Percentiles rank a stretch among this genome's conserved stretches.
Evolutionary conservation across 1,284 basidiomycete species (phyloP).

Genomic region (Cystodermella granulosa): DNA sequence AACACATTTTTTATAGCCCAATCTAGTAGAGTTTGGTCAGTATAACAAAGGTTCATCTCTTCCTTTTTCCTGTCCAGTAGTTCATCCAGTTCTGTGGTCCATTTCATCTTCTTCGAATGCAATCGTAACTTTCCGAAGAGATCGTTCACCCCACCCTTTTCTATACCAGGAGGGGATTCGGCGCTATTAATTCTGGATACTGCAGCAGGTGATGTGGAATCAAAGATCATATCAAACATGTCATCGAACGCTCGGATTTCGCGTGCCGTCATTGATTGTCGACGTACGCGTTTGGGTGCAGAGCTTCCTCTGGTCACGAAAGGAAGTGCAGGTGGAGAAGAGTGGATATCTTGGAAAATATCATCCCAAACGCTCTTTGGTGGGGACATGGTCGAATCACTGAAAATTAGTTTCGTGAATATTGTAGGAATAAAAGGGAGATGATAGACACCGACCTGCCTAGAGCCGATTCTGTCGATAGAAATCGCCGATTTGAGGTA

Average conservation of each 20-base stretch:
- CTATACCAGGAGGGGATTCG: slow-evolving; percentile 24
- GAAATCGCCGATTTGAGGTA: too few species aligned
- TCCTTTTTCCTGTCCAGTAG: slow-evolving; percentile 73
- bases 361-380: slow-evolving; percentile 13
- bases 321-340: background rate
- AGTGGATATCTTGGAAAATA: slow-evolving; percentile 17
- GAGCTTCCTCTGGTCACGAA: background rate
- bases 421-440: too few species aligned
- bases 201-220: slow-evolving; percentile 42
- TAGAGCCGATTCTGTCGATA: too few species aligned
- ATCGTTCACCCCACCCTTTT: slow-evolving; percentile 35
- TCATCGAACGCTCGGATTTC: slow-evolving; percentile 64
- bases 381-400: too few species aligned
- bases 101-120: slow-evolving; percentile 46
- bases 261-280: slow-evolving; percentile 61
- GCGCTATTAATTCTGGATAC: slow-evolving; percentile 11
- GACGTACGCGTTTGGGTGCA: slow-evolving; percentile 26
- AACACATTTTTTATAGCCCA: slow-evolving; percentile 77
- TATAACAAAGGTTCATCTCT: slow-evolving; percentile 64
- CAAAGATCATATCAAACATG: slow-evolving; percentile 69
- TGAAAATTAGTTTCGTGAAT: too few species aligned
- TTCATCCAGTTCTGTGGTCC: slow-evolving; percentile 51
- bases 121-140: slow-evolving; percentile 49
- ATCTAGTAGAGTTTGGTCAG: slow-evolving; percentile 67
- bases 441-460: too few species aligned